Evolutionary conservation across 73 alveolate species (phyloP), one percentile per base, ranked within the genome.

Genomic region (Paramecium sexaurelia): DNA sequence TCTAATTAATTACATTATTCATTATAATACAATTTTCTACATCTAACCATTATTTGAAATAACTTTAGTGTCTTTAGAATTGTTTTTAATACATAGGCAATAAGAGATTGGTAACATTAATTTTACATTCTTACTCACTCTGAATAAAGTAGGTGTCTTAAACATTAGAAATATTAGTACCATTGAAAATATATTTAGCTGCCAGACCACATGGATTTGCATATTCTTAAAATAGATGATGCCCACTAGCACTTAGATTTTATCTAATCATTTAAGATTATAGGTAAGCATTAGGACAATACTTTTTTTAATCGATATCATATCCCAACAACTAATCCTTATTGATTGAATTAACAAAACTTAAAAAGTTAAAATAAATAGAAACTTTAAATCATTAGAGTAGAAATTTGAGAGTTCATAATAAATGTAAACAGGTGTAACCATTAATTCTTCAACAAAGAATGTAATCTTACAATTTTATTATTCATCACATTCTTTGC

Each of bases 161-260:
- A 61, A 61, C 26, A 26, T 22, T 3, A 61, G 7, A 29, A 61
- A 26, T 26, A 24, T 26, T 3, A 51, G 6, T 61, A 61, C 83
- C 90, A 43, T 78, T 78, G 15, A 78, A 78, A 17, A 43, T 19
- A 43, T 41, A 78, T 19, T 78, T 78, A 43, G 90, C 90, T 17
- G 90, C 90, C 43, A 78, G 22, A 45, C 90, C 90, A 78, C 90
- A 78, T 7, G 90, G 90, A 45, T 78, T 78, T 22, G 90, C 90
- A 20, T 78, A 41, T 8, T 37, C 32, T 20, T 8, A 3, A 78
- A 15, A 22, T 15, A 78, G n/a, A 20, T 36, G 32, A 20, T 41
- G 55, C 0, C 90, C 90, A 40, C 61, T 39, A 1, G 90, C 90
- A 78, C 55, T 22, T 6, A 22, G 10, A 78, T 43, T 78, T 41